Conservation (phyloP, 352 stramenopile species). For the Pythium sp. region DNA sequence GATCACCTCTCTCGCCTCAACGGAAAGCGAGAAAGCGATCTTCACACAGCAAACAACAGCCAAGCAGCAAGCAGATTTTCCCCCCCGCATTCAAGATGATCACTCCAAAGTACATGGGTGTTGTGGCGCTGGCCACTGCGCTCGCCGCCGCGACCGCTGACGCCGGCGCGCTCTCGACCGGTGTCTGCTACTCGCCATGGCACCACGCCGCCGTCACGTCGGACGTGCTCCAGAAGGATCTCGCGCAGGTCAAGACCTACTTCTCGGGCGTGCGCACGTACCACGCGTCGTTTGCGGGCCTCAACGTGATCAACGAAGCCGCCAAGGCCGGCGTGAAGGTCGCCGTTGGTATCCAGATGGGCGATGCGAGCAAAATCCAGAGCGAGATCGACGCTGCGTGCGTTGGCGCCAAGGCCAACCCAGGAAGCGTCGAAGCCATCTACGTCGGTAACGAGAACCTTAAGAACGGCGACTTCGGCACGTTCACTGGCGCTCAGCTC, state of each 20-base stretch:
- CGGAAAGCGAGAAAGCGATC: neutral
- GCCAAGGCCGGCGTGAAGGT: conserved; percentile 44
- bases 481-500: conserved; percentile 34
- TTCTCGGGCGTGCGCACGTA: conserved; percentile 56
- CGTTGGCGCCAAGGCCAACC: conserved; percentile 36
- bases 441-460: conserved; percentile 81
- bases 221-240: conserved; percentile 30
- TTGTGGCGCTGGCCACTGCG: conserved; percentile 10
- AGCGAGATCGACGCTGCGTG: conserved; percentile 61
- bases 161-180: conserved; percentile 24
- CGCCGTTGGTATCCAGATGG: conserved; percentile 61
- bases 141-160: conserved; percentile 8
- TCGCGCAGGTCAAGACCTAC: conserved; percentile 33
- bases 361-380: conserved; percentile 34
- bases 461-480: conserved; percentile 45
- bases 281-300: conserved; percentile 47
- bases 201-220: conserved; percentile 19
- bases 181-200: conserved; percentile 64
- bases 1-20: neutral
- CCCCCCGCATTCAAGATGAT: conserved; percentile 9
- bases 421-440: conserved; percentile 41
- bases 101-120: conserved; percentile 16
- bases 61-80: neutral
- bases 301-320: conserved; percentile 52
- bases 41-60: neutral